These are phyloP conservation scores for Murraya koenigii DNA, from an alignment of 345 rosid species.

Conservation along the genomic window DNA sequence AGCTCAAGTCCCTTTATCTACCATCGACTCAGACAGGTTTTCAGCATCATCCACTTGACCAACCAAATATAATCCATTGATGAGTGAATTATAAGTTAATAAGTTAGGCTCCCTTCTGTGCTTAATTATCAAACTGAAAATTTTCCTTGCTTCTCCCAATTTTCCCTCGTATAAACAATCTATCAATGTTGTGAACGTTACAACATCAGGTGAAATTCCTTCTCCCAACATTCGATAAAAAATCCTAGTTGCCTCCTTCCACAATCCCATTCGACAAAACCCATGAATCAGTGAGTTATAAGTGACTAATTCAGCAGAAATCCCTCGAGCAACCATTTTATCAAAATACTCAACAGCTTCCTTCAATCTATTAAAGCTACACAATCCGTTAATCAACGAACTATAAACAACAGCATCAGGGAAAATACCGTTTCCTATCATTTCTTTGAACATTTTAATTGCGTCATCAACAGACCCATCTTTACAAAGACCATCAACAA, in stretches of 20 bases:
- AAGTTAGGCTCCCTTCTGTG: conserved; percentile 16
- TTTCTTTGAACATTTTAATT: conserved; percentile 13
- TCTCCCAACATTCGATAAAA: conserved; percentile 22
- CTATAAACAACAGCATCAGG: conserved; percentile 31
- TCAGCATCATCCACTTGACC: conserved; percentile 27
- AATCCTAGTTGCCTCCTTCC: conserved; percentile 23
- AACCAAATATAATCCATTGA: conserved; percentile 33
- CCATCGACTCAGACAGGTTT: conserved; percentile 25
- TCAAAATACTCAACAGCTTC: conserved; percentile 12
- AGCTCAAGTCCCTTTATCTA: conserved; percentile 17
- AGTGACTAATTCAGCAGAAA: conserved; percentile 9
- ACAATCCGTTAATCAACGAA: conserved; percentile 29
- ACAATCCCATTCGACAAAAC: conserved; percentile 18
- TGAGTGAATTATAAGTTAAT: conserved; percentile 30
- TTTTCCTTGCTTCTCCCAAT: conserved; percentile 19
- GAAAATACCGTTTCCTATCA: conserved; percentile 17
- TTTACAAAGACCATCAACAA: conserved; percentile 34
- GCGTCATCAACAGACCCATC: conserved; percentile 24
- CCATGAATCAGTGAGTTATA: conserved; percentile 20
- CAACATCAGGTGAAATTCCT: conserved; percentile 23
- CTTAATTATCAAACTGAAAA: conserved; percentile 27
- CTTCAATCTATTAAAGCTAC: conserved; percentile 9
- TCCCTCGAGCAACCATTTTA: conserved; percentile 23
- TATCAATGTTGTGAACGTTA: conserved; percentile 20
- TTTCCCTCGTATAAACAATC: conserved; percentile 19